Evolutionary conservation across 306 rosid species (phyloP).

Genomic region (Gynostemma pentaphyllum): DNA sequence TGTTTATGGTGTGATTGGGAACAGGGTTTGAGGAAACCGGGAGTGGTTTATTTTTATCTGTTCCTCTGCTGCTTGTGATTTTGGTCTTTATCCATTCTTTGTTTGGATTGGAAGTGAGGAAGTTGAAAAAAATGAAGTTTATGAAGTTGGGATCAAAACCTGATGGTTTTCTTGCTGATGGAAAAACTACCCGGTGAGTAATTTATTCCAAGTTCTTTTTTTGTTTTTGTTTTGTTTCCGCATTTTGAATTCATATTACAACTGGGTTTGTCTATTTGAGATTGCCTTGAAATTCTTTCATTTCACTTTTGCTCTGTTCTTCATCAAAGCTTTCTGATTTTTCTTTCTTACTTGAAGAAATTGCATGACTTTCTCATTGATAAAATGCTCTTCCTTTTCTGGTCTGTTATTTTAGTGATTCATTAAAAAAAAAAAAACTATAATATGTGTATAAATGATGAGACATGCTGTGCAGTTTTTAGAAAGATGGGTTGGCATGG

Average conservation of each 20-base stretch:
- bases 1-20: conserved; percentile 4
- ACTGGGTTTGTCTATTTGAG: neutral
- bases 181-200: conserved; percentile 51
- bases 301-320: neutral
- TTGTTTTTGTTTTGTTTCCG: neutral
- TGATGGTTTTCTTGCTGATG: conserved; percentile 76
- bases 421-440: neutral
- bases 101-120: neutral
- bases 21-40: neutral
- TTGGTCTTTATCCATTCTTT: neutral
- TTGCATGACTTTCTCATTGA: neutral
- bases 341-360: neutral
- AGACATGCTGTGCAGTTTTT: neutral
- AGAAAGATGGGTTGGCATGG: too few relatives aligned
- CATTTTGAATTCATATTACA: neutral
- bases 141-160: conserved; percentile 97
- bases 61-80: neutral
- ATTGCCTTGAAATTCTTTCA: neutral
- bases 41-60: neutral
- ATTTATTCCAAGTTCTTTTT: neutral
- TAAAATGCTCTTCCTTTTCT: neutral
- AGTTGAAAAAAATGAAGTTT: conserved; percentile 73
- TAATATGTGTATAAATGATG: neutral
- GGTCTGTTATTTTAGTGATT: neutral
- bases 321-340: neutral